These are phyloP conservation scores for Taphrina sp. DNA, from an alignment of 1,139 yeast genomes.

Conservation along the genomic window DNA sequence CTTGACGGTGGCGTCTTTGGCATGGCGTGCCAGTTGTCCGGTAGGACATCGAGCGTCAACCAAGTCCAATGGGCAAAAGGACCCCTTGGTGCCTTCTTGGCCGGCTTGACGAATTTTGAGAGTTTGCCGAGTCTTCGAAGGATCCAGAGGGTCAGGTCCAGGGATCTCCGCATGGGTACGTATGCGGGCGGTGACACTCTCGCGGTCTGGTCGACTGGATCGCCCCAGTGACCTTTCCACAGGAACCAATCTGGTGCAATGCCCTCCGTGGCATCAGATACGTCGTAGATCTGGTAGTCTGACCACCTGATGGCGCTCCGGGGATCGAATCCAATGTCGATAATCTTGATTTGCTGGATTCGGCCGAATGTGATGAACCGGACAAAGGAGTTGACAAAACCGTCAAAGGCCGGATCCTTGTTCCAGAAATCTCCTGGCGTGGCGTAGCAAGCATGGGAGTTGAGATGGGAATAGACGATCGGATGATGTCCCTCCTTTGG, in stretches of 20 bases:
- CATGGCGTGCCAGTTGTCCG: slow-evolving; percentile 4
- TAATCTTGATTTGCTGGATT: slow-evolving; percentile 13
- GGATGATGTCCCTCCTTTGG: slow-evolving; percentile 11
- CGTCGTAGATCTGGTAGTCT: slow-evolving; percentile 12
- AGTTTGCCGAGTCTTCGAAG: slow-evolving; percentile 6
- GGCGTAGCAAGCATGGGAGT: slow-evolving; percentile 22
- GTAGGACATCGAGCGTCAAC: slow-evolving; percentile 6
- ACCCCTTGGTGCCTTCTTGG: slow-evolving; percentile 14
- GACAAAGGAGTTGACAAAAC: slow-evolving; percentile 11
- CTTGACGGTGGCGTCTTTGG: background rate
- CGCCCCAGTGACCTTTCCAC: slow-evolving; percentile 20
- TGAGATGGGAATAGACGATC: slow-evolving; percentile 13
- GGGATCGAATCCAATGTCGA: slow-evolving; percentile 15
- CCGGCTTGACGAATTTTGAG: slow-evolving; percentile 10
- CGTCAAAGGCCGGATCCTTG: slow-evolving; percentile 21
- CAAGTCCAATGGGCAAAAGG: slow-evolving; percentile 18
- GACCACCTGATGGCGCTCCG: slow-evolving; percentile 18
- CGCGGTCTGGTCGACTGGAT: slow-evolving; percentile 10
- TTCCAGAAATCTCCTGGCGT: slow-evolving; percentile 20
- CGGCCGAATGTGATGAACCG: slow-evolving; percentile 13
- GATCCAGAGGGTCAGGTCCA: slow-evolving; percentile 9
- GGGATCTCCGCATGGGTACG: slow-evolving; percentile 3
- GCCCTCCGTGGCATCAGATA: slow-evolving; percentile 16
- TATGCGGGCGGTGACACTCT: background rate
- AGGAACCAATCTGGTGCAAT: slow-evolving; percentile 11